Percentiles rank a stretch among this genome's conserved stretches.
Conservation (phyloP, 371 early-diverging fungal species). For the Lichtheimia ornata region DNA sequence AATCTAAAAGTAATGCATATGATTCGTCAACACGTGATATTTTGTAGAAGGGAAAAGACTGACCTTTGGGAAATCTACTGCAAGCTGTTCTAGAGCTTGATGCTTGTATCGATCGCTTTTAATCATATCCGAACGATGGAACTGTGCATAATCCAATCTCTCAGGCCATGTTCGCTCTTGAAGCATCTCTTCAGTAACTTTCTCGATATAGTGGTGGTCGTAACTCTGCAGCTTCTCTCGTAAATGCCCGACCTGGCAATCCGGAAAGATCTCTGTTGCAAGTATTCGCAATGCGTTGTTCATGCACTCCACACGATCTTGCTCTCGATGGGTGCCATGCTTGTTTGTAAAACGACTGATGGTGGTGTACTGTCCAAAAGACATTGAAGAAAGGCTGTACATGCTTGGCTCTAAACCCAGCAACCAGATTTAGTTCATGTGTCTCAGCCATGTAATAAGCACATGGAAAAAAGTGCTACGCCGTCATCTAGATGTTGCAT, state of each 20-base stretch:
- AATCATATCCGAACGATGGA: constrained; percentile 38
- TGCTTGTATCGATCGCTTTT: constrained; percentile 34
- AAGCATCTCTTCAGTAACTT: constrained; percentile 32
- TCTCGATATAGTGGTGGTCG: constrained; percentile 38
- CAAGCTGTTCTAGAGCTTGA: constrained; percentile 34
- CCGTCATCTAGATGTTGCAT: too few species aligned
- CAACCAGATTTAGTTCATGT: too few species aligned
- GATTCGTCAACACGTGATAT: not conserved
- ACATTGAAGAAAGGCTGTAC: too few species aligned
- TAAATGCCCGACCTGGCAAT: constrained; percentile 40
- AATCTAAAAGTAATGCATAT: constrained; percentile 21
- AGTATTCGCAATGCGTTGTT: constrained; percentile 41
- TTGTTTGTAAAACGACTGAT: too few species aligned
- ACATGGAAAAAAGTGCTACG: too few species aligned
- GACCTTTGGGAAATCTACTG: constrained; percentile 43
- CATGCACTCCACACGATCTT: not conserved
- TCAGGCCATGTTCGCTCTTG: constrained; percentile 25
- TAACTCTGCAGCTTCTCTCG: constrained; percentile 31
- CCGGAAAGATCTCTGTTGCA: constrained; percentile 57
- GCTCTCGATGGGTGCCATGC: too few species aligned
- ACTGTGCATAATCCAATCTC: constrained; percentile 33
- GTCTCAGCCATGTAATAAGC: too few species aligned
- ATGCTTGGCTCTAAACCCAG: too few species aligned
- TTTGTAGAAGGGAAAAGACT: not conserved
- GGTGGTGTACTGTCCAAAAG: too few species aligned